Conservation (phyloP, 2,329 filamentous ascomycete species). For the Aspergillus sp. region DNA sequence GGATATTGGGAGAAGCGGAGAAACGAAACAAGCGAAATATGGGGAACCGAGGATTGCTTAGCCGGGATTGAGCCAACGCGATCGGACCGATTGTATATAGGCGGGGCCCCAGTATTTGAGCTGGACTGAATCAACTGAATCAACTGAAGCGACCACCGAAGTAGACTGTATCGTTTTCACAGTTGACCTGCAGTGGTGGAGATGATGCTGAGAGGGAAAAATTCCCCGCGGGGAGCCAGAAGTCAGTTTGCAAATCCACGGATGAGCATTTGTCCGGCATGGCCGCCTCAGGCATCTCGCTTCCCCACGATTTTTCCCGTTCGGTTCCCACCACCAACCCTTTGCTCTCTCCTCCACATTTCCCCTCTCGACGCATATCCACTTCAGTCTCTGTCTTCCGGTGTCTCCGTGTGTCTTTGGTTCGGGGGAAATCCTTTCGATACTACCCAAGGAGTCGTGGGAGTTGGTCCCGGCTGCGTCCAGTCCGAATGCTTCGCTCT, state of each 20-base stretch:
- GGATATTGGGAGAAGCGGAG: constrained; percentile 13
- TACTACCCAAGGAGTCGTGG: too few species aligned
- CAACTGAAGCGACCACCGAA: neutral
- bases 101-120: too few species aligned
- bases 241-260: constrained; percentile 1
- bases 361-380: neutral
- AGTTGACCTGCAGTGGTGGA: neutral
- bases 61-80: constrained; percentile 2
- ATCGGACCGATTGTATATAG: neutral
- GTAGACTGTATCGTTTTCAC: neutral
- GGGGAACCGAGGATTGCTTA: constrained; percentile 17
- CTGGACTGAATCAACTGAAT: neutral
- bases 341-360: constrained; percentile 4
- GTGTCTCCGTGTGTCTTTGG: too few species aligned
- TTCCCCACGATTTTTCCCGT: constrained; percentile 12
- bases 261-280: constrained; percentile 17
- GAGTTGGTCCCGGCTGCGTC: too few species aligned
- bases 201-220: neutral
- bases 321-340: neutral
- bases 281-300: constrained; percentile 3
- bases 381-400: neutral
- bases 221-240: constrained; percentile 2
- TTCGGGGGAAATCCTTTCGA: too few species aligned
- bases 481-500: too few species aligned
- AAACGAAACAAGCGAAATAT: constrained; percentile 16